phyloP scores from a whole-genome alignment of 495 filamentous ascomycete species.

The Neurospora sp. region DNA sequence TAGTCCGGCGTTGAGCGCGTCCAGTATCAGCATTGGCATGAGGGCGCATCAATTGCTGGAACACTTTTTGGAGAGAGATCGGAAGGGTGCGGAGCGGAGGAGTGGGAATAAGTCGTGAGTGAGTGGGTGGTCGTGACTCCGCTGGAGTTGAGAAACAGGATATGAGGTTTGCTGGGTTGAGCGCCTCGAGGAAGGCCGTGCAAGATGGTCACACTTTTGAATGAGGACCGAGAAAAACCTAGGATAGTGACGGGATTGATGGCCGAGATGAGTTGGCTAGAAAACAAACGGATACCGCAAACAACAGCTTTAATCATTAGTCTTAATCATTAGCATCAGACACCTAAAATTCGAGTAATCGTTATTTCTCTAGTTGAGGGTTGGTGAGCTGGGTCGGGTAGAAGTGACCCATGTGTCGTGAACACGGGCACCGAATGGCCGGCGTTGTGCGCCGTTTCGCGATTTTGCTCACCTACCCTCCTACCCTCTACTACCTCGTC shows the following conservation, averaged over 20 bases:
- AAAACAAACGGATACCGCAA: neutral
- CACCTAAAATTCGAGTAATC: neutral
- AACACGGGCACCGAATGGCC: neutral
- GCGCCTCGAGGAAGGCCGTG: no score
- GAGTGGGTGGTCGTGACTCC: neutral
- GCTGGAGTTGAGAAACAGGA: no score
- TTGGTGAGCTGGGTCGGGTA: neutral
- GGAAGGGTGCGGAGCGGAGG: neutral
- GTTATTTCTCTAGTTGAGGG: neutral
- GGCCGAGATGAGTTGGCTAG: neutral
- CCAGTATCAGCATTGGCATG: neutral
- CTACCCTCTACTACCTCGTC: no score
- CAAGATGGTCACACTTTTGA: no score
- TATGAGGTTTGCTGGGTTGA: no score
- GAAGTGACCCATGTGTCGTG: neutral
- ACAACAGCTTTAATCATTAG: neutral
- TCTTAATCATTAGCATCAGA: neutral
- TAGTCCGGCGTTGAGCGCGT: neutral
- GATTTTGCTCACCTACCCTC: neutral
- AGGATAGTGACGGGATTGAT: neutral
- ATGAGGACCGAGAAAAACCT: no score
- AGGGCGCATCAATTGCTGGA: conserved; percentile 14
- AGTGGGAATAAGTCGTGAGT: neutral
- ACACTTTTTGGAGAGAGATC: conserved; percentile 11
- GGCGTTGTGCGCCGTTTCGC: neutral